Base-by-base conservation (phyloP, 1,284 basidiomycete species). In the Pyrrhoderma lamaoense region DNA sequence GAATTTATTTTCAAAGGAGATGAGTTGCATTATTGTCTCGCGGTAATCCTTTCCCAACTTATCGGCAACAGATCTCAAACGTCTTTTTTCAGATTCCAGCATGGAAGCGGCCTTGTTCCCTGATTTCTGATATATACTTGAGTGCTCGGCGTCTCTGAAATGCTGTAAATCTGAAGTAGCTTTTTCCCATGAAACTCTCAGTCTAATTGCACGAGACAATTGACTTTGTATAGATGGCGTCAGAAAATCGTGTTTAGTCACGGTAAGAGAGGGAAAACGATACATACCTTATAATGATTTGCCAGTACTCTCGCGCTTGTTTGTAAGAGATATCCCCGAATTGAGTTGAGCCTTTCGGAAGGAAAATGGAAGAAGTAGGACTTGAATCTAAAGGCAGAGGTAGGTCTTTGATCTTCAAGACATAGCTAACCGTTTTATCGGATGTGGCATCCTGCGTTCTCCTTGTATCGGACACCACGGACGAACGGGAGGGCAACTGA, bases 221-320 rank as follows among this genome's bases (percentile, higher is more conserved):
- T 22, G 31, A 23, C 34, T 51, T 21, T 22, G 11, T 37, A 4
- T 19, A 21, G 18, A 45, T 14, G 27, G 5, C 27, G 11, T 31
- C n/a, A n/a, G n/a, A n/a, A n/a, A n/a, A n/a, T n/a, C n/a, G n/a
- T n/a, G n/a, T n/a, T n/a, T n/a, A n/a, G n/a, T 31, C 27, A 11
- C 27, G 11, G 11, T 31, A 31, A 5, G 18, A 7, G n/a, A n/a
- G n/a, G n/a, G n/a, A n/a, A n/a, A n/a, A n/a, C n/a, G n/a, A n/a
- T n/a, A 23, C 31, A 34, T 36, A 51, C 49, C 39, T 36, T 14
- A 39, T 42, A 40, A 39, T 36, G 25, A 16, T 23, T 2, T 40
- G 35, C 50, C 50, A 52, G 40, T 45, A 36, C 9, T 22, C 35
- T 23, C 21, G 45, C 5, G 50, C 50, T 9, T 52, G 35, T n/a